phyloP scores from a whole-genome alignment of 352 stramenopile species.

The Peronospora tabacina region DNA sequence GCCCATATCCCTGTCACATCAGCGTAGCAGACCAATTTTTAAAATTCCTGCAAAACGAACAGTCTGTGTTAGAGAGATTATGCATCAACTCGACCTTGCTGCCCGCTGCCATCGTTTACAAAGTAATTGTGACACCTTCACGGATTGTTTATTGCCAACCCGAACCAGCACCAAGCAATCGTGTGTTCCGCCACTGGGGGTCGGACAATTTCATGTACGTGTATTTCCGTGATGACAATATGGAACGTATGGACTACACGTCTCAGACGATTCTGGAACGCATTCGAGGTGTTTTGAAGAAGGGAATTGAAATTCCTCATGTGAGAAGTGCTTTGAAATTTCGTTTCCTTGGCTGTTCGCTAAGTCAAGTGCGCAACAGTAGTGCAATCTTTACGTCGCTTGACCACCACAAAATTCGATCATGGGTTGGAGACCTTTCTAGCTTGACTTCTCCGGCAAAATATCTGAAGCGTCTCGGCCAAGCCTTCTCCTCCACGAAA shows the following conservation, averaged over 20 bases:
- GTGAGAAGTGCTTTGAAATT: slow-evolving; percentile 26
- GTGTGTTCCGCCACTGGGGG: slow-evolving; percentile 61
- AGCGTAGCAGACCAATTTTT: slow-evolving; percentile 34
- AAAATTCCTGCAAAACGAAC: slow-evolving; percentile 30
- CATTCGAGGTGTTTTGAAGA: slow-evolving; percentile 35
- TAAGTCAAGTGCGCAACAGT: slow-evolving; percentile 70
- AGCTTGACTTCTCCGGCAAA: slow-evolving; percentile 49
- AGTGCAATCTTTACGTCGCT: slow-evolving; percentile 62
- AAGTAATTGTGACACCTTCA: slow-evolving; percentile 59
- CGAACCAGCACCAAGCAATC: slow-evolving; percentile 45
- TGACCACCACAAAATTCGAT: slow-evolving; percentile 38
- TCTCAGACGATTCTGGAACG: slow-evolving; percentile 28
- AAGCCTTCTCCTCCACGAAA: slow-evolving; percentile 65
- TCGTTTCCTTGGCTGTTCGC: slow-evolving; percentile 57
- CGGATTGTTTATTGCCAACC: slow-evolving; percentile 57
- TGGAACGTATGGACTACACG: slow-evolving; percentile 56
- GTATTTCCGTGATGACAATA: slow-evolving; percentile 78
- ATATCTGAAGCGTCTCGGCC: slow-evolving; percentile 69
- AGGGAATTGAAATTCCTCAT: slow-evolving; percentile 36
- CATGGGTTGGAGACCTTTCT: slow-evolving; percentile 58
- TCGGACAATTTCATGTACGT: slow-evolving; percentile 76
- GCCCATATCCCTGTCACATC: slow-evolving; percentile 8
- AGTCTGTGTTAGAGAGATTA: slow-evolving; percentile 20
- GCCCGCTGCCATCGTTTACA: slow-evolving; percentile 34
- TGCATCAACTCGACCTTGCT: slow-evolving; percentile 17